Evolutionary conservation across 305 asterid species (phyloP), one percentile per base, ranked within the genome.

Genomic region (Coffea humblotiana): DNA sequence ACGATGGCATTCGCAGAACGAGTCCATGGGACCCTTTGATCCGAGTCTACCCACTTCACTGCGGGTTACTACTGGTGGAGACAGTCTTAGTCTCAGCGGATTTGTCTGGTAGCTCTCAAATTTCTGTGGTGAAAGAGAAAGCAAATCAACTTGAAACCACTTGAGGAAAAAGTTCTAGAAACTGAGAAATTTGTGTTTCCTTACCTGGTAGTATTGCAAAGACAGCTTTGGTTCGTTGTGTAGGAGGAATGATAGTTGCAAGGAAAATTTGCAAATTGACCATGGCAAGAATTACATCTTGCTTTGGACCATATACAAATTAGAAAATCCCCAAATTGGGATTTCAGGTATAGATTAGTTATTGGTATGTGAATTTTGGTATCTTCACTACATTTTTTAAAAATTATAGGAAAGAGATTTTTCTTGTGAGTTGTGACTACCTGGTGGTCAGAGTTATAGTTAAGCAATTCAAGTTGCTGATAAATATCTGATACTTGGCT

Each of bases 1-100:
- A 37, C 35, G 71, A 66, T 82, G 63, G 29, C 64, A 58, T 75
- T 70, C 77, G 83, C 82, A 89, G 90, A 85, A 83, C 80, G 86
- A 90, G 49, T 82, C 82, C 75, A 8, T 51, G 60, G 82, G 83
- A 80, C 84, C 85, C 54, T 88, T 79, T 66, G 79, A 84, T 77
- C 81, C 80, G 32, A 83, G 78, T 63, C 79, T 73, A 72, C 78
- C 87, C 52, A 68, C 49, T 60, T 65, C 66, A 29, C 76, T 35
- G 71, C 78, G 65, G 37, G 70, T 47, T 21, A 76, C 73, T 54
- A 82, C 58, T 35, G 66, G 80, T 78, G 85, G 83, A 61, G 87
- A 86, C 73, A 72, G 68, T 43, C 78, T 81, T 27, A 61, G 82
- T 75, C 49, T 78, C 74, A 19, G 82, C 29, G 81, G 77, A 77